Evolutionary conservation across 805 yeast genomes (phyloP).

Genomic region (Nakazawaea wyomingensis): DNA sequence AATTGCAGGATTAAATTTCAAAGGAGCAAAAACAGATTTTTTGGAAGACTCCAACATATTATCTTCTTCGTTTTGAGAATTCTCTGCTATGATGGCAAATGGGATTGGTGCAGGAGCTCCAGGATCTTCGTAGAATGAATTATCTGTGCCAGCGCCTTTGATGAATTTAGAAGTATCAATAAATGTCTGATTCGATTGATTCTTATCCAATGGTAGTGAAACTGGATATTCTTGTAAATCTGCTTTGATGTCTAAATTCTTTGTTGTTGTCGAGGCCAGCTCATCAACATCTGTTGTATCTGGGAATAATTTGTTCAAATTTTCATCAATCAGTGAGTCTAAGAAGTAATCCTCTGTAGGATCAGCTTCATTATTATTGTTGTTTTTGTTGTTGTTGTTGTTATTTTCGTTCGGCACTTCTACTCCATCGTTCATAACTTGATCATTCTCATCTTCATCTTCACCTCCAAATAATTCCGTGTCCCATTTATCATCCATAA

Average conservation of each 20-base stretch:
- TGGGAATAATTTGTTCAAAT: constrained; percentile 15
- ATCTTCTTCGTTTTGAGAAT: constrained; percentile 19
- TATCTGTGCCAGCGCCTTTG: constrained; percentile 16
- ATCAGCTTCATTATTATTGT: too few relatives aligned
- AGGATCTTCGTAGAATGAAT: constrained; percentile 61
- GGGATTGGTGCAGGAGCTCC: constrained; percentile 77
- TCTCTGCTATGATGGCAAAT: constrained; percentile 37
- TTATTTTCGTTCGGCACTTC: too few relatives aligned
- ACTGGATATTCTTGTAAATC: constrained; percentile 5
- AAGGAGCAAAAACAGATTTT: constrained; percentile 73
- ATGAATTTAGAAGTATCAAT: constrained; percentile 40
- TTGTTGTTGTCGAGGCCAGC: constrained; percentile 9
- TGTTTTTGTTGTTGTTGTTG: too few relatives aligned
- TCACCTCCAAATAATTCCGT: constrained; percentile 21
- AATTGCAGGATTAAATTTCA: constrained; percentile 75
- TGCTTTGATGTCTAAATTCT: constrained; percentile 13
- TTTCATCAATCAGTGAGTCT: constrained; percentile 25
- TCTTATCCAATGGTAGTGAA: constrained; percentile 4
- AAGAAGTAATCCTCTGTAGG: constrained; percentile 23
- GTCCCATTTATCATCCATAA: constrained; percentile 8
- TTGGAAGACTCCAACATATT: constrained; percentile 22
- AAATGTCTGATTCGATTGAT: constrained; percentile 8
- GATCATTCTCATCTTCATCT: constrained; percentile 14
- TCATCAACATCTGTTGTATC: constrained; percentile 8
- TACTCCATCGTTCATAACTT: constrained; percentile 13